Conservation (phyloP, 257 asterid species). For the Solanum sparsipilum region DNA sequence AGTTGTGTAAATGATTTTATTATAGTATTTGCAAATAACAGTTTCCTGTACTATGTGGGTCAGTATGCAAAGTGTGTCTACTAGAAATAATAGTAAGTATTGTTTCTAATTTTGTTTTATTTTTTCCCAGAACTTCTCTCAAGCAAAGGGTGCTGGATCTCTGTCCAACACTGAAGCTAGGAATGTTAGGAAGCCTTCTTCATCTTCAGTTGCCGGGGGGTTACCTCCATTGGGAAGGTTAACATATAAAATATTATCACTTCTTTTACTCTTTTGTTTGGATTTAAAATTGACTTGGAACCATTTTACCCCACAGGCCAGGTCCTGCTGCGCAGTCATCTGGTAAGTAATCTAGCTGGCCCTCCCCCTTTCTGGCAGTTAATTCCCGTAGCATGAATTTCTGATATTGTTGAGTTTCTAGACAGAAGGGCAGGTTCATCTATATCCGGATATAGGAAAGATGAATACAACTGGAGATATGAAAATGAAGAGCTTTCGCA, state of each 20-base stretch:
- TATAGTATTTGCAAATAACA: not conserved
- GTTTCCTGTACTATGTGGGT: not conserved
- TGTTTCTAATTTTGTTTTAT: not conserved
- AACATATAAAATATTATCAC: not conserved
- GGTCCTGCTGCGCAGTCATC: conserved; percentile 60
- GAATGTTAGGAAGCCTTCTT: conserved; percentile 60
- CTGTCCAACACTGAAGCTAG: conserved; percentile 52
- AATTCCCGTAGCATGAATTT: conserved; percentile 2
- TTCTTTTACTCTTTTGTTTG: not conserved
- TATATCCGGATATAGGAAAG: conserved; percentile 83
- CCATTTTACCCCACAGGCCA: conserved; percentile 44
- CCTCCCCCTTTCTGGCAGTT: not conserved
- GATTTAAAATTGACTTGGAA: not conserved
- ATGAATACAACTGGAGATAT: conserved; percentile 82
- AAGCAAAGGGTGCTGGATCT: conserved; percentile 65
- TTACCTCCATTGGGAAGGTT: conserved; percentile 96
- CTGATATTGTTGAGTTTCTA: conserved; percentile 19
- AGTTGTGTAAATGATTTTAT: not conserved
- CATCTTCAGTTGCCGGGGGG: conserved; percentile 74
- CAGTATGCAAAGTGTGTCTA: not conserved
- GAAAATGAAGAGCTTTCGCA: conserved; percentile 70
- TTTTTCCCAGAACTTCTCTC: conserved; percentile 71
- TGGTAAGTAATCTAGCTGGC: conserved; percentile 37
- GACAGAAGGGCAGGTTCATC: conserved; percentile 93
- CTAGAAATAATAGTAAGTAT: not conserved